Percentiles rank a stretch among this genome's conserved stretches.
Evolutionary conservation across 176 grass and related monocot genomes (phyloP).

Genomic region (Poa pratensis): DNA sequence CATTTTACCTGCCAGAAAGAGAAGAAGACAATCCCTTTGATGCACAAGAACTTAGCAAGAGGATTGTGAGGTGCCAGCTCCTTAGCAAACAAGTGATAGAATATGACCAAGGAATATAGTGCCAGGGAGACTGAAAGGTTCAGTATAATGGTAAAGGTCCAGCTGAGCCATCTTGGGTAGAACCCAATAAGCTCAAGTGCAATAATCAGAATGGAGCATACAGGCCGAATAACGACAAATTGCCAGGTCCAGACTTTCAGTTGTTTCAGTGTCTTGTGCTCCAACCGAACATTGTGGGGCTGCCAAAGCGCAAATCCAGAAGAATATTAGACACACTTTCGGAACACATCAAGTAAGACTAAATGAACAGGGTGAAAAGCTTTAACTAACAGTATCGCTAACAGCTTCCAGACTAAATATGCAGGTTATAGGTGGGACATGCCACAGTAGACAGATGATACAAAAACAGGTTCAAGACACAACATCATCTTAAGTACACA

Average conservation of each 20-base stretch:
- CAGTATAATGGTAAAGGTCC: conserved; percentile 88
- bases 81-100: conserved; percentile 97
- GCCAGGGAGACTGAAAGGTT: conserved; percentile 96
- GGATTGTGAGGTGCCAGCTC: conserved; percentile 97
- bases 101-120: conserved; percentile 83
- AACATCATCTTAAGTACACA: background rate
- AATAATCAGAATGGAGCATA: conserved; percentile 87
- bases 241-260: conserved; percentile 99
- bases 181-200: conserved; percentile 83
- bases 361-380: background rate
- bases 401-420: background rate
- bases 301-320: conserved; percentile 43
- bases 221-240: conserved; percentile 90
- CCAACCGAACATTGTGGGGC: conserved; percentile 74
- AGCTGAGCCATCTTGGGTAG: conserved; percentile 82
- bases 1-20: conserved; percentile 91
- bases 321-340: background rate
- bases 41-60: conserved; percentile 87
- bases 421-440: conserved; percentile 10
- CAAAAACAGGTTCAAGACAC: conserved; percentile 9
- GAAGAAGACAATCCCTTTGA: conserved; percentile 98
- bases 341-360: conserved; percentile 35
- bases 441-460: background rate
- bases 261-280: conserved; percentile 85
- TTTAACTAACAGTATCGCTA: background rate